Evolutionary conservation across 73 alveolate species (phyloP).

Genomic region (Breviolum minutum): DNA sequence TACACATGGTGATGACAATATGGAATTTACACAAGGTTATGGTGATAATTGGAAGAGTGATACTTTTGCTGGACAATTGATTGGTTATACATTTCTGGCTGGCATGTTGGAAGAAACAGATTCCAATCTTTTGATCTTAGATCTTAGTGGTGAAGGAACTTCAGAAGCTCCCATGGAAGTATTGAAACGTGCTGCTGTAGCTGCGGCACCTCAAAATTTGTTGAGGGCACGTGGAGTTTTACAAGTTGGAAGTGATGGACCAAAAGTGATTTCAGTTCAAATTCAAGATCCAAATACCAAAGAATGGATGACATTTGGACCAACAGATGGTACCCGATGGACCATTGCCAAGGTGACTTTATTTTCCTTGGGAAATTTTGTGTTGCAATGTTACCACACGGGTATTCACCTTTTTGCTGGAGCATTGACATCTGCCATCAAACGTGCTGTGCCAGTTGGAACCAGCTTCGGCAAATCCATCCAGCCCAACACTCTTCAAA

Average conservation of each 20-base stretch:
- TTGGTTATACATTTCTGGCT: conserved; percentile 34
- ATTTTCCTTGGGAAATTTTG: conserved; percentile 31
- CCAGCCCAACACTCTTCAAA: conserved; percentile 50
- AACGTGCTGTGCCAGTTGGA: conserved; percentile 17
- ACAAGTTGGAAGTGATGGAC: neutral
- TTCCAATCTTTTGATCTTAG: neutral
- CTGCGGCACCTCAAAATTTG: conserved; percentile 26
- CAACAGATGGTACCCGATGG: conserved; percentile 39
- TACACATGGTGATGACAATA: neutral
- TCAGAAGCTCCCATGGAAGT: neutral
- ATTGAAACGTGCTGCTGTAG: conserved; percentile 40
- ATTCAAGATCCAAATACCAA: neutral
- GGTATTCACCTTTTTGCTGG: conserved; percentile 63
- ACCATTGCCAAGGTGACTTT: conserved; percentile 27
- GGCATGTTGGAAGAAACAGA: conserved; percentile 27
- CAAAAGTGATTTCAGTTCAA: neutral
- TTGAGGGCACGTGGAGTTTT: conserved; percentile 21
- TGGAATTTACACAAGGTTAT: neutral
- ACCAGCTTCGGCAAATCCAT: conserved; percentile 2
- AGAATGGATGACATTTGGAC: neutral
- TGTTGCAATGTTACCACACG: conserved; percentile 62
- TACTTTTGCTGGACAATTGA: conserved; percentile 40
- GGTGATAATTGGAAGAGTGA: conserved; percentile 50
- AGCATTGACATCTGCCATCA: conserved; percentile 46
- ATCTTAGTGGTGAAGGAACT: neutral